Base-by-base conservation (phyloP, 805 yeast genomes). In the Kodamaea lidongshanica region DNA sequence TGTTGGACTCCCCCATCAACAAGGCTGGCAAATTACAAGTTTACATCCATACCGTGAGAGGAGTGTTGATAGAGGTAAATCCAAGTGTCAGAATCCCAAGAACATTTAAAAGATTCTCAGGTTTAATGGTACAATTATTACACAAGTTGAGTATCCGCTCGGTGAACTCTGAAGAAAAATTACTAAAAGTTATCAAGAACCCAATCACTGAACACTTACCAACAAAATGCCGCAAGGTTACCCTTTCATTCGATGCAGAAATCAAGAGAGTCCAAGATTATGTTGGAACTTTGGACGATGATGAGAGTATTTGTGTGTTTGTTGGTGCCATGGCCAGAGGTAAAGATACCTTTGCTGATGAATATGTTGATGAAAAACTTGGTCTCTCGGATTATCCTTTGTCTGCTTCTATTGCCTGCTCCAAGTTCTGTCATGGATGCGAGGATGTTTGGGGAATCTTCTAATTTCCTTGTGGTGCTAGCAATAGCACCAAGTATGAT, bases 291-390 rank as follows among this genome's bases (percentile, higher is more conserved):
- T 65, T 92, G 45, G 95, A 77, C 45, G 78, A 76, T 3, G 94
- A 85, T 51, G 96, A 92, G 64, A 83, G 95, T 52, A 79, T 92
- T 45, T 92, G 98, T 70, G 96, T 92, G 16, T 92, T 92, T 58
- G 96, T 92, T 27, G 98, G 98, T 53, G 95, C 98, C 27, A 92
- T 92, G 96, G 98, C 98, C 12, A 79, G 96, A 58, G 98, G 98
- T 51, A 82, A 81, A 54, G 98, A 92, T 60, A 87, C 78, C 46
- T 92, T 92, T 59, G 98, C 98, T 14, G 98, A 92, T 57, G 97
- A 88, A 58, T 89, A 58, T 51, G 95, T 89, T 25, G 97, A 92
- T 56, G 97, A 92, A 58, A 92, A 89, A 52, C 81, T 92, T 37
- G 96, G 96, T 46, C 78, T 92, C 34, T 86, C 96, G 19, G 87